Evolutionary conservation across 2,329 filamentous ascomycete genomes (phyloP), one percentile per base, ranked within the genome.

Genomic region (Curvularia sp.): DNA sequence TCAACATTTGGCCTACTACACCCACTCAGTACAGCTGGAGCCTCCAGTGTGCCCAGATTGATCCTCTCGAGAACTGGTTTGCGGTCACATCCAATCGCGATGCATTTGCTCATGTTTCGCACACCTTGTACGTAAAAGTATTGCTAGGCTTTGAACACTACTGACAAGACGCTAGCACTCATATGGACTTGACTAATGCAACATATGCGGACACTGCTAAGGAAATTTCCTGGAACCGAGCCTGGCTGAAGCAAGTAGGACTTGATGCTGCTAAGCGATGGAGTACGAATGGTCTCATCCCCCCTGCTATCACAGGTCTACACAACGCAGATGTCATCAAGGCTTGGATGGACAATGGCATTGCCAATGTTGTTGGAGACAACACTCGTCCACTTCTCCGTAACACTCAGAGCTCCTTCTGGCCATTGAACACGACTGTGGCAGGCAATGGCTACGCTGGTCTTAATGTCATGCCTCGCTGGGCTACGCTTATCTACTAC

Each of bases 401-500:
- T 57, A 88, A 87, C 69, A 68, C 72, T 1, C 63, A 82, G 55
- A 86, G 81, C 75, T 59, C 74, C 13, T 85, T 84, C 74, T 87
- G 84, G 81, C 83, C 85, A 0, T 78, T 85, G 35, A 84, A 81
- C 49, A 84, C 81, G 49, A 86, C 77, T 3, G 78, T 81, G 0
- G 79, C 73, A 0, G 67, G 61, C 10, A 85, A 88, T 64, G 86
- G 86, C 0, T 85, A 82, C 62, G 82, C 75, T 42, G 86, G 86
- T 1, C 78, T 87, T 41, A 80, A 81, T 57, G 80, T 88, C 49
- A 83, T 86, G 68, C 85, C 85, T 4, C 84, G 86, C 46, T 88
- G 83, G 82, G 83, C 86, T 0, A 85, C 84, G 3, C 82, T 84
- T 42, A 88, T 88, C 60, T 88, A 88, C 77, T 88, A 86, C 79